Evolutionary conservation across 2,329 filamentous ascomycete species (phyloP).

Genomic region (Arthrobotrys pseudoclavata): DNA sequence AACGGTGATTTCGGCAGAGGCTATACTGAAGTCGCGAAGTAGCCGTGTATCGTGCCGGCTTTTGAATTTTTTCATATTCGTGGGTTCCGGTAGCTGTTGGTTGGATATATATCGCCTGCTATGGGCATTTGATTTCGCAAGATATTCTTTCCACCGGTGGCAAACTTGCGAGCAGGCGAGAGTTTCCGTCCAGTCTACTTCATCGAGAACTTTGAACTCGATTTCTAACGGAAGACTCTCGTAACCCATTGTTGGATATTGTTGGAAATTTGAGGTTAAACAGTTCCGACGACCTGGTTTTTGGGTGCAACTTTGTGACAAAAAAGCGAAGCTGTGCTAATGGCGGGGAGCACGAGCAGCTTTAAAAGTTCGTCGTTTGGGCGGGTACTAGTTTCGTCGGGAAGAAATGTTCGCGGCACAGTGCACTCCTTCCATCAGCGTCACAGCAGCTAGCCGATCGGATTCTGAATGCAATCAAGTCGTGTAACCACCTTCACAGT

Average conservation of each 20-base stretch:
- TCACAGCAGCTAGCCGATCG: slow-evolving; percentile 7
- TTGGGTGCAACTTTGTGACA: slow-evolving; percentile 7
- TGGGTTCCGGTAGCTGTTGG: slow-evolving; percentile 22
- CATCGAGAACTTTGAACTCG: slow-evolving; percentile 54
- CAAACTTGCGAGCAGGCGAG: slow-evolving; percentile 46
- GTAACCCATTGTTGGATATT: slow-evolving; percentile 49
- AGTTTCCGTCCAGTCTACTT: slow-evolving; percentile 52
- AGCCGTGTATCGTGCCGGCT: slow-evolving; percentile 5
- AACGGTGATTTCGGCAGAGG: slow-evolving; percentile 30
- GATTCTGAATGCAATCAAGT: slow-evolving; percentile 22
- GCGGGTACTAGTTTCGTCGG: not conserved
- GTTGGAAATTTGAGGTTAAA: slow-evolving; percentile 1
- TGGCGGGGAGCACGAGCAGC: slow-evolving; percentile 4
- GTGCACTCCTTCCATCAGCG: slow-evolving; percentile 20
- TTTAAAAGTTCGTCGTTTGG: slow-evolving; percentile 16
- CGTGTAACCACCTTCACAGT: slow-evolving; percentile 20
- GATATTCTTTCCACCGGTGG: slow-evolving; percentile 46
- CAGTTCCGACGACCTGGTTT: slow-evolving; percentile 17
- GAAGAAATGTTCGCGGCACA: slow-evolving; percentile 21
- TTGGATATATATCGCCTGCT: slow-evolving; percentile 41
- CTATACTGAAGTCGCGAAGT: slow-evolving; percentile 16
- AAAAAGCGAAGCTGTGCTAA: not conserved
- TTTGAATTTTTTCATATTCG: slow-evolving; percentile 30
- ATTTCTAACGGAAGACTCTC: slow-evolving; percentile 54
- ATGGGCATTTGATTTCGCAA: slow-evolving; percentile 26